Conservation (phyloP, 2,329 filamentous ascomycete species). For the Onygenales sp. region DNA sequence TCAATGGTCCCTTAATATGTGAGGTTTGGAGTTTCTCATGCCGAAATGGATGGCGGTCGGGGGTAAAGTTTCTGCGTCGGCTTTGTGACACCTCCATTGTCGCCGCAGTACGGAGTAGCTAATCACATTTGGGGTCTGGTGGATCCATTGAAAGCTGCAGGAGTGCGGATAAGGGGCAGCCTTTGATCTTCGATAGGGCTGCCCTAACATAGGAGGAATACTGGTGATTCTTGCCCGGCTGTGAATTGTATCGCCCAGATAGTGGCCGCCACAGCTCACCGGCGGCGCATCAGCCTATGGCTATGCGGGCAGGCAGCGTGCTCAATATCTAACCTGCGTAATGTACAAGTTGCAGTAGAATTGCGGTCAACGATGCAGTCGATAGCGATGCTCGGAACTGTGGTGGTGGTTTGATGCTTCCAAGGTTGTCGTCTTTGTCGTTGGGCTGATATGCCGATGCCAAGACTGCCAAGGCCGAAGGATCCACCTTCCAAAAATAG, state of each 20-base stretch:
- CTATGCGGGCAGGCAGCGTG: too few species aligned
- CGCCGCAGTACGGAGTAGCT: not conserved
- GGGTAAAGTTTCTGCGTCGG: not conserved
- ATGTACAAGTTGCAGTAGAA: too few species aligned
- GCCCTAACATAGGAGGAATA: not conserved
- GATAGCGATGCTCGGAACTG: too few species aligned
- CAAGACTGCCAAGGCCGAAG: not conserved
- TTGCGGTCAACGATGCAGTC: too few species aligned
- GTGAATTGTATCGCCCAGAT: too few species aligned
- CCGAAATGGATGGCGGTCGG: not conserved
- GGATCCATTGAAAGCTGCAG: not conserved
- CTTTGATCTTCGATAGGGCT: not conserved
- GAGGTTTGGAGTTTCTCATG: not conserved
- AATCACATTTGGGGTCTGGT: not conserved
- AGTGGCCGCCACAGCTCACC: too few species aligned
- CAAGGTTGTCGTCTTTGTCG: too few species aligned
- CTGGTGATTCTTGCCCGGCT: too few species aligned
- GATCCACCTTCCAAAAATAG: not conserved
- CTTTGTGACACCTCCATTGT: not conserved
- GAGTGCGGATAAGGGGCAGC: not conserved
- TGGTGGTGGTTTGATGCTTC: too few species aligned
- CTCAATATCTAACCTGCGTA: too few species aligned
- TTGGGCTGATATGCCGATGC: not conserved
- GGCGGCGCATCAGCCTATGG: too few species aligned
- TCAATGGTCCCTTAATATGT: not conserved